Percentiles rank a stretch among this genome's conserved stretches.
phyloP scores from a whole-genome alignment of 2,329 filamentous ascomycete genomes.

The Blastomyces parvus region DNA sequence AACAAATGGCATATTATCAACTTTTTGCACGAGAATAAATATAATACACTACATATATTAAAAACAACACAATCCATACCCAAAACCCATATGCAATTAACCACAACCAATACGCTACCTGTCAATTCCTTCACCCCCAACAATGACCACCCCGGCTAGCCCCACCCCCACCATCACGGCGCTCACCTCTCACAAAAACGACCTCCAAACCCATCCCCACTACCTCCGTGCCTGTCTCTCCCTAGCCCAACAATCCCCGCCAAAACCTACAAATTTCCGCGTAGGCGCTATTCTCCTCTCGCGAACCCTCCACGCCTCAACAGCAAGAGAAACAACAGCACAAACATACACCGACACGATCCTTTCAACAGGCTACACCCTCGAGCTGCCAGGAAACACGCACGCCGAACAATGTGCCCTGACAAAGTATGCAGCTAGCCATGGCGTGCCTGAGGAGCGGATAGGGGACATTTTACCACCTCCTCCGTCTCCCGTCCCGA shows the following conservation, averaged over 20 bases:
- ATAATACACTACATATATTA: background rate
- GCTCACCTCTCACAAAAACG: conserved; percentile 18
- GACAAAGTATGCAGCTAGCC: conserved; percentile 48
- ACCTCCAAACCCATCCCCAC: conserved; percentile 23
- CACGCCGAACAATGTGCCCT: conserved; percentile 94
- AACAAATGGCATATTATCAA: background rate
- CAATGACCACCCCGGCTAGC: conserved; percentile 5
- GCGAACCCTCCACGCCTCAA: conserved; percentile 18
- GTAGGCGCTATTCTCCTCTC: conserved; percentile 80
- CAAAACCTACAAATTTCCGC: conserved; percentile 83
- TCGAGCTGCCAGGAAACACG: conserved; percentile 85
- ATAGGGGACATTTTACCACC: conserved; percentile 31
- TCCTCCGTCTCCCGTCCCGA: background rate
- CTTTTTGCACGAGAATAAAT: background rate
- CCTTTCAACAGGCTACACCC: conserved; percentile 75
- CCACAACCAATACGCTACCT: background rate
- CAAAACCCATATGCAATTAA: background rate
- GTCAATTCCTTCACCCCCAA: background rate
- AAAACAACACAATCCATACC: background rate
- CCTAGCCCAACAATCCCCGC: conserved; percentile 69
- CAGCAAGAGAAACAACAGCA: conserved; percentile 13
- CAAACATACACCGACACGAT: conserved; percentile 39
- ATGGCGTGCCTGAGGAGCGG: conserved; percentile 28
- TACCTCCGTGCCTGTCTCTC: conserved; percentile 64
- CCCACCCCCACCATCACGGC: conserved; percentile 17